Conservation (phyloP, 2,329 filamentous ascomycete genomes). For the Cadophora sp. region DNA sequence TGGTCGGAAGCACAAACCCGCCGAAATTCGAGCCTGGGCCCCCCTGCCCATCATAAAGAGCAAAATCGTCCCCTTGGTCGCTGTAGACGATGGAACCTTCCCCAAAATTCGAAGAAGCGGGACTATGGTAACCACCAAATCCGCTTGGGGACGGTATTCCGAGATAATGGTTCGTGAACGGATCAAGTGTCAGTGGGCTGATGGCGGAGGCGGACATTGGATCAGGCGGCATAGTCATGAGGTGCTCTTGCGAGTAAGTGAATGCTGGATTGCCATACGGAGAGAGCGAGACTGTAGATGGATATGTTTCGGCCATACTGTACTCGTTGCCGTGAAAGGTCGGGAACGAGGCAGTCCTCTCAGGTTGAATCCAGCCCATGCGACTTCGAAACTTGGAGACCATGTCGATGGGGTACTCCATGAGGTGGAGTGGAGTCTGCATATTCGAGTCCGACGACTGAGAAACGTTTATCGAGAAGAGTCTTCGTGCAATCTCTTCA, state of each 20-base stretch:
- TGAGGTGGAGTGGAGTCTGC: slow-evolving; percentile 68
- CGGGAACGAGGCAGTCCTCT: slow-evolving; percentile 65
- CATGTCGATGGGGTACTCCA: slow-evolving; percentile 76
- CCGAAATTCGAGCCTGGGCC: slow-evolving; percentile 43
- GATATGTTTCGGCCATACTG: slow-evolving; percentile 52
- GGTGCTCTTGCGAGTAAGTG: slow-evolving; percentile 68
- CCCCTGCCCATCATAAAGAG: slow-evolving; percentile 43
- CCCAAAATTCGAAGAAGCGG: slow-evolving; percentile 67
- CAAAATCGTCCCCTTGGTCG: slow-evolving; percentile 61
- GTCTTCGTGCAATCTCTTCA: slow-evolving; percentile 82
- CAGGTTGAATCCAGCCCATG: slow-evolving; percentile 70
- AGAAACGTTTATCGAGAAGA: slow-evolving; percentile 71
- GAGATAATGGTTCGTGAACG: slow-evolving; percentile 65
- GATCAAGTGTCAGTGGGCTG: slow-evolving; percentile 60
- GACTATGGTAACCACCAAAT: slow-evolving; percentile 59
- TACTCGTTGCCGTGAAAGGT: slow-evolving; percentile 65
- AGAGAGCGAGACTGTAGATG: slow-evolving; percentile 54
- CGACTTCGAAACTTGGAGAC: slow-evolving; percentile 72
- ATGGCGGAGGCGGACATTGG: slow-evolving; percentile 54
- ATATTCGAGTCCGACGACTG: slow-evolving; percentile 62
- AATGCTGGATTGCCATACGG: slow-evolving; percentile 64
- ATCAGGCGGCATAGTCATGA: slow-evolving; percentile 61
- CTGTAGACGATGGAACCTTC: slow-evolving; percentile 68
- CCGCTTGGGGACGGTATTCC: slow-evolving; percentile 68
- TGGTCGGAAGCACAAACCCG: slow-evolving; percentile 47